Conservation (phyloP, 2,329 filamentous ascomycete species). For the Trichoderma koningiopsis region DNA sequence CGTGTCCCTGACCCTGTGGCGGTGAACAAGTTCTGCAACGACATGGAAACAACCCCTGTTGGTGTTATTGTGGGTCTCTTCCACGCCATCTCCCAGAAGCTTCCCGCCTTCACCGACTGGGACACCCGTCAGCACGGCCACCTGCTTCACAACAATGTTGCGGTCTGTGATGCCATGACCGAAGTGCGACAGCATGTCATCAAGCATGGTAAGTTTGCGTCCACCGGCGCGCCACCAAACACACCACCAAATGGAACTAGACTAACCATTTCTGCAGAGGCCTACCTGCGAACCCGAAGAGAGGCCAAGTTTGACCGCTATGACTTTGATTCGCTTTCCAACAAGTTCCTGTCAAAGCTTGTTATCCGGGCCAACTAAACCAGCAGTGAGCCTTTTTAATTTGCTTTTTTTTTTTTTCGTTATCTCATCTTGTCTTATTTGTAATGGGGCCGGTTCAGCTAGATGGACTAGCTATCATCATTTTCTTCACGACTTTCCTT, state of each 20-base stretch:
- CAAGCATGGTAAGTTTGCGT: constrained; percentile 75
- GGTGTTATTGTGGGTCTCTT: constrained; percentile 96
- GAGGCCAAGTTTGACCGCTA: constrained; percentile 83
- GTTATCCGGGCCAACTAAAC: constrained; percentile 88
- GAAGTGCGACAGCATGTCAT: constrained; percentile 91
- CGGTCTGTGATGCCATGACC: constrained; percentile 94
- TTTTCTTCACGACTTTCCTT: constrained; percentile 32
- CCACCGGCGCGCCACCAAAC: not conserved
- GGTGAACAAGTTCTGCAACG: constrained; percentile 91
- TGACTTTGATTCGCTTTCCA: constrained; percentile 93
- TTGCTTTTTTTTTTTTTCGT: not conserved
- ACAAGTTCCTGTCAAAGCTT: constrained; percentile 95
- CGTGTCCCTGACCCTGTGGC: constrained; percentile 80
- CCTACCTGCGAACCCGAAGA: constrained; percentile 78
- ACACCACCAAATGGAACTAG: not conserved
- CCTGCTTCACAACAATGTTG: constrained; percentile 83
- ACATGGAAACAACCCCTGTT: constrained; percentile 96
- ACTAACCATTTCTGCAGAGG: constrained; percentile 60
- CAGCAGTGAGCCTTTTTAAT: constrained; percentile 4
- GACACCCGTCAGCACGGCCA: constrained; percentile 90
- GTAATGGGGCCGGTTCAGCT: constrained; percentile 23
- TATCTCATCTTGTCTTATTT: constrained; percentile 5
- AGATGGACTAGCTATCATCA: constrained; percentile 24
- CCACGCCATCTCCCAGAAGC: constrained; percentile 96
- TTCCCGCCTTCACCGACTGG: constrained; percentile 91